Evolutionary conservation across 805 yeast genomes (phyloP).

Genomic region (Candida sithepensis): DNA sequence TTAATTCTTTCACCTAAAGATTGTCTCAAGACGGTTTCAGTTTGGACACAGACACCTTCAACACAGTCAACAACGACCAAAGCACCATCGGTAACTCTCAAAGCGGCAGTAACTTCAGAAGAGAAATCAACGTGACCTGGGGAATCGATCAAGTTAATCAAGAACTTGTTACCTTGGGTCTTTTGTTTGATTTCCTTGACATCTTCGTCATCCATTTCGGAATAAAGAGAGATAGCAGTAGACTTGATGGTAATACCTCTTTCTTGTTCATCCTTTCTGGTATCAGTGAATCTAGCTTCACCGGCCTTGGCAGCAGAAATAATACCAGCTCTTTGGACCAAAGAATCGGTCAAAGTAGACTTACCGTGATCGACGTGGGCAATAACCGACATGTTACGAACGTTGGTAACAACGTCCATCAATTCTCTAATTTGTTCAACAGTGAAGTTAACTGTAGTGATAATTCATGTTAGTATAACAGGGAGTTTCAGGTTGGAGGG

Average conservation of each 20-base stretch:
- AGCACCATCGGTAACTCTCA: constrained; percentile 99
- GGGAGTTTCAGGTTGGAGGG: neutral
- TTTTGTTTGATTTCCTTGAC: constrained; percentile 87
- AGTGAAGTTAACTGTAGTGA: constrained; percentile 48
- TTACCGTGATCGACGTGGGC: constrained; percentile 99
- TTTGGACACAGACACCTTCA: constrained; percentile 99
- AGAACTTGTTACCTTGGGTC: constrained; percentile 89
- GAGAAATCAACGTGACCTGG: constrained; percentile 99
- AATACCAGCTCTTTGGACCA: constrained; percentile 99
- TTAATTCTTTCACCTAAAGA: constrained; percentile 98
- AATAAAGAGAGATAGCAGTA: constrained; percentile 94
- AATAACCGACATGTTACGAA: constrained; percentile 99
- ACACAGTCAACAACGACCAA: constrained; percentile 98
- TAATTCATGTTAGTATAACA: constrained; percentile 2
- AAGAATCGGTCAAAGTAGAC: constrained; percentile 98
- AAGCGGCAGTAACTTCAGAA: constrained; percentile 99
- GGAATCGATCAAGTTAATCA: constrained; percentile 97
- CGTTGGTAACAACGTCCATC: constrained; percentile 99
- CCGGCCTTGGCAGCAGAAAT: constrained; percentile 99
- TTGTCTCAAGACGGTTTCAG: constrained; percentile 99
- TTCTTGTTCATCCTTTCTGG: constrained; percentile 99
- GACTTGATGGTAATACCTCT: constrained; percentile 99
- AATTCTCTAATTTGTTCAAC: constrained; percentile 94
- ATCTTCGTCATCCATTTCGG: constrained; percentile 84
- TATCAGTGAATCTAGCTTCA: constrained; percentile 99